These are phyloP conservation scores for Mayamaea pseudoterrestris DNA, from an alignment of 108 stramenopile species.

Conservation along the genomic window DNA sequence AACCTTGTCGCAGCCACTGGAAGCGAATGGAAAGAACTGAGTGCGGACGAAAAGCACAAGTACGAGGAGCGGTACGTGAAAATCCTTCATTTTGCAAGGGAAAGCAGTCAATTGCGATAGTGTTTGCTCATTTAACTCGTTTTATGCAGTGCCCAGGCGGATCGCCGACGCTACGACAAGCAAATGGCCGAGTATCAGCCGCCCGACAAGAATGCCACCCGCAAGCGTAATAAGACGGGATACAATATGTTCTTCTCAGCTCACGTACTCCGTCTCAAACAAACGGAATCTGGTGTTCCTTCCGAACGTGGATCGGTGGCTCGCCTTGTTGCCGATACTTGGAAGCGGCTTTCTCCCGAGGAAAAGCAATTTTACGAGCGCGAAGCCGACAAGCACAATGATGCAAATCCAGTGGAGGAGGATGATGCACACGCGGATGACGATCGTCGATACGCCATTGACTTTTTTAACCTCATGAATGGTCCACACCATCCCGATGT, in stretches of 20 bases:
- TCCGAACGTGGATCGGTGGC: slow-evolving; percentile 68
- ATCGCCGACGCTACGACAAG: slow-evolving; percentile 63
- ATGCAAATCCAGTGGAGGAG: slow-evolving; percentile 32
- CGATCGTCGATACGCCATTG: slow-evolving; percentile 7
- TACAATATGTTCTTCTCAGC: slow-evolving; percentile 80
- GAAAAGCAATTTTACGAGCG: slow-evolving; percentile 68
- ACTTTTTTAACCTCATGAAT: slow-evolving; percentile 9
- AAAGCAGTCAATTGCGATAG: neutral
- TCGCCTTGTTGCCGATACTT: slow-evolving; percentile 62
- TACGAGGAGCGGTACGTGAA: slow-evolving; percentile 50
- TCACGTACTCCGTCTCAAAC: slow-evolving; percentile 52
- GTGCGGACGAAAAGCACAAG: slow-evolving; percentile 49
- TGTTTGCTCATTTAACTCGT: neutral
- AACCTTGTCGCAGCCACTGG: slow-evolving; percentile 58
- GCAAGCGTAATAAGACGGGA: slow-evolving; percentile 67
- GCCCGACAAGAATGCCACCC: slow-evolving; percentile 51
- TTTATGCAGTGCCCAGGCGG: slow-evolving; percentile 33
- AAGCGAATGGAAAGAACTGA: slow-evolving; percentile 52
- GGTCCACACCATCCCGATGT: slow-evolving; percentile 20
- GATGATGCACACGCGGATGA: slow-evolving; percentile 39
- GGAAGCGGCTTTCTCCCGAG: slow-evolving; percentile 59
- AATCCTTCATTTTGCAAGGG: neutral
- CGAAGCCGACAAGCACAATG: slow-evolving; percentile 69
- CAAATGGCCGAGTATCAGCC: slow-evolving; percentile 71
- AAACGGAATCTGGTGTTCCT: slow-evolving; percentile 45